phyloP scores from a whole-genome alignment of 2,329 filamentous ascomycete species.

The Clarireedia paspali region DNA sequence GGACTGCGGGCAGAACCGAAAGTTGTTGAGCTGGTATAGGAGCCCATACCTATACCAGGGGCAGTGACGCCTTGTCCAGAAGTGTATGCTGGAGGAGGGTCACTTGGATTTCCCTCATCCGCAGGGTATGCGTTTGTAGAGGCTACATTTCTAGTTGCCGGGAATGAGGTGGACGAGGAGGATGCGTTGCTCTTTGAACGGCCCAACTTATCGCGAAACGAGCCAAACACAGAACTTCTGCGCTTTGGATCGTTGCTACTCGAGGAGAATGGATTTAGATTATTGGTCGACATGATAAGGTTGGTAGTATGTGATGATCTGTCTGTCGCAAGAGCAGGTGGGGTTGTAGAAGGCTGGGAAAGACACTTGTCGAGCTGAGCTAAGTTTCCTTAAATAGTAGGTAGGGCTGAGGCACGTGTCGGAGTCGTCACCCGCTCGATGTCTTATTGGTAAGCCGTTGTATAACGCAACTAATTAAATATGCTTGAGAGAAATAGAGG shows the following conservation, averaged over 20 bases:
- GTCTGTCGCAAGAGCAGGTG: slow-evolving; percentile 3
- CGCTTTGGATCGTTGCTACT: not conserved
- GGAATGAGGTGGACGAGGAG: not conserved
- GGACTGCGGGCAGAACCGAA: not conserved
- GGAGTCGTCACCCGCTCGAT: no score
- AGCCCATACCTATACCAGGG: not conserved
- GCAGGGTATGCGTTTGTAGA: not conserved
- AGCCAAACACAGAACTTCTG: not conserved
- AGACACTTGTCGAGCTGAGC: slow-evolving; percentile 12
- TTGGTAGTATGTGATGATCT: not conserved
- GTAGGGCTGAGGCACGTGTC: not conserved
- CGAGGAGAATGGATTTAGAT: not conserved
- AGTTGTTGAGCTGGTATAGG: no score
- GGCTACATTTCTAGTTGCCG: not conserved
- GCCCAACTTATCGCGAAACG: not conserved
- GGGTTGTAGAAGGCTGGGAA: not conserved
- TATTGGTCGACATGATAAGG: slow-evolving; percentile 1
- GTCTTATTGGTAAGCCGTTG: no score
- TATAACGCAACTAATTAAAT: no score
- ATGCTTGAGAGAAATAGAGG: no score
- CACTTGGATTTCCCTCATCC: not conserved
- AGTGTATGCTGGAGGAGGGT: not conserved
- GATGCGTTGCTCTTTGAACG: not conserved
- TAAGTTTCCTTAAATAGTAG: not conserved
- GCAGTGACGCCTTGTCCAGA: not conserved